These are phyloP conservation scores for Colletotrichum gigasporum DNA, from an alignment of 2,329 filamentous ascomycete genomes.

Conservation along the genomic window DNA sequence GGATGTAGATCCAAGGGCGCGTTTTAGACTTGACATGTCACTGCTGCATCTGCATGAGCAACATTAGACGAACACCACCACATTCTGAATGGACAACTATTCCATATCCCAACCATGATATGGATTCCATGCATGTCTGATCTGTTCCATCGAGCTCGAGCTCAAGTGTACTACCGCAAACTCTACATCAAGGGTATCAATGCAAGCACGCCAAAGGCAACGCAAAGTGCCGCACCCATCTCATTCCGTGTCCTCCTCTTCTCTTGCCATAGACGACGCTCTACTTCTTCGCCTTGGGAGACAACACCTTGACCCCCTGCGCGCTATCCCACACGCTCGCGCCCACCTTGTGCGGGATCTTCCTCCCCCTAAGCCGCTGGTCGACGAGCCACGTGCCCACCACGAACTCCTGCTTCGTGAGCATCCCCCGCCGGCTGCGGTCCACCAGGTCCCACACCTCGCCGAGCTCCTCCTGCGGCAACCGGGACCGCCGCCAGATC, in stretches of 20 bases:
- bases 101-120: too few relatives aligned
- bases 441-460: conserved; percentile 84
- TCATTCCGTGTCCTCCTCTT: background rate
- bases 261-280: background rate
- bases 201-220: conserved; percentile 9
- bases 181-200: conserved; percentile 23
- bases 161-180: too few relatives aligned
- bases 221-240: background rate
- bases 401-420: conserved; percentile 78
- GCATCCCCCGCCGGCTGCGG: conserved; percentile 58
- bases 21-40: too few relatives aligned
- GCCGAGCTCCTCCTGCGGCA: conserved; percentile 74
- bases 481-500: conserved; percentile 77
- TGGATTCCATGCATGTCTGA: too few relatives aligned
- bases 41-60: too few relatives aligned
- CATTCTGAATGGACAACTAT: too few relatives aligned
- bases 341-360: conserved; percentile 75
- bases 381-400: conserved; percentile 87
- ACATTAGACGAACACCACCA: too few relatives aligned
- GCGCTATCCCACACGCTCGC: conserved; percentile 82
- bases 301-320: conserved; percentile 53
- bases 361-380: conserved; percentile 80
- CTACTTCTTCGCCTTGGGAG: conserved; percentile 39
- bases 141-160: too few relatives aligned
- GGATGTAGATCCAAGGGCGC: too few relatives aligned